These are phyloP conservation scores for Neocallimastix lanati DNA, from an alignment of 192 early-diverging fungal genomes.

Conservation along the genomic window DNA sequence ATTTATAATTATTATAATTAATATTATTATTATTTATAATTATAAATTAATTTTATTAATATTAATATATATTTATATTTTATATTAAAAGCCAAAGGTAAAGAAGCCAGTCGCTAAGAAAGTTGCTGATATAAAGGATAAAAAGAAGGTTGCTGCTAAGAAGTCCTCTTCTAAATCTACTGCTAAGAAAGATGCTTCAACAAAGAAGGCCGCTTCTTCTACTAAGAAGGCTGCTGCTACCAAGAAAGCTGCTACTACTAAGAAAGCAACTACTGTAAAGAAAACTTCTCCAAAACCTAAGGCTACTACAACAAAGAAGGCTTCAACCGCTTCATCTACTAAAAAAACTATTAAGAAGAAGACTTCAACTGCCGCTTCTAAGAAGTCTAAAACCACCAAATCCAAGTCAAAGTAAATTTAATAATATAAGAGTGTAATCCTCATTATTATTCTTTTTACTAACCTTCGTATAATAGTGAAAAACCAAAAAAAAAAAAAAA, in stretches of 20 bases:
- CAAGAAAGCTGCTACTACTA: not conserved
- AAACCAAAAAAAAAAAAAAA: too few relatives aligned
- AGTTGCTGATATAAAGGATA: not conserved
- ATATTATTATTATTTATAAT: too few relatives aligned
- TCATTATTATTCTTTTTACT: too few relatives aligned
- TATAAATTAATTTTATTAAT: too few relatives aligned
- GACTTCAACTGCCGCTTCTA: not conserved
- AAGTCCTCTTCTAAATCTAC: not conserved
- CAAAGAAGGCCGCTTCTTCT: not conserved
- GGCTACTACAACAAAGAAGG: not conserved
- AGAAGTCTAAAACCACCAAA: not conserved
- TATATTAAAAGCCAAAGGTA: not conserved
- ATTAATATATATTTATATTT: too few relatives aligned
- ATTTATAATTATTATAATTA: too few relatives aligned
- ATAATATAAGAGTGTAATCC: too few relatives aligned
- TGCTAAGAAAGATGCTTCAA: not conserved
- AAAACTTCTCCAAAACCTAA: not conserved
- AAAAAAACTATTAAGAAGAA: not conserved
- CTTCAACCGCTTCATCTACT: not conserved
- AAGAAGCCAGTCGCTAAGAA: not conserved
- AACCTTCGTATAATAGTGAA: too few relatives aligned
- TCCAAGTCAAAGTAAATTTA: not conserved
- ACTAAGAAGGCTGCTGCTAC: not conserved
- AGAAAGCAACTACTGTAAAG: not conserved
- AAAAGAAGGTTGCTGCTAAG: not conserved